These are phyloP conservation scores for Coemansia sp. DNA, from an alignment of 192 early-diverging fungal genomes.

Conservation along the genomic window DNA sequence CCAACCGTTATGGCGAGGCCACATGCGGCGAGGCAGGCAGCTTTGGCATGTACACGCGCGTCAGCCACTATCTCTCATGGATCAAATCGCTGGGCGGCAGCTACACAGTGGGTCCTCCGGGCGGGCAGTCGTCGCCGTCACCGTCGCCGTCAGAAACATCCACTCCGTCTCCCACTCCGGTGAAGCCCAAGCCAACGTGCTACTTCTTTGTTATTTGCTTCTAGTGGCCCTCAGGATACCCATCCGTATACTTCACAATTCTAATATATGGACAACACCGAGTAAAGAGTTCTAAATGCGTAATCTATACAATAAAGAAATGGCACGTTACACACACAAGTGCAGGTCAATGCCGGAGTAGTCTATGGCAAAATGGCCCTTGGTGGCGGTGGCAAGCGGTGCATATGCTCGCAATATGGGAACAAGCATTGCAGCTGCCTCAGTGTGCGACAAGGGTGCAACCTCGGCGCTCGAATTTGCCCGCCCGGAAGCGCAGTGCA, in stretches of 20 bases:
- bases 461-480: neutral
- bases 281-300: no score
- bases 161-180: neutral
- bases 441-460: constrained; percentile 11
- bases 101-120: constrained; percentile 3
- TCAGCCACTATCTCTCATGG: constrained; percentile 28
- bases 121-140: neutral
- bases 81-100: constrained; percentile 22
- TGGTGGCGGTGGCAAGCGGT: constrained; percentile 7
- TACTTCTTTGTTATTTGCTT: constrained; percentile 34
- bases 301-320: neutral
- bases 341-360: constrained; percentile 33
- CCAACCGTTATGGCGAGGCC: constrained; percentile 12
- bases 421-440: constrained; percentile 25
- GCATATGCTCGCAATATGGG: constrained; percentile 34
- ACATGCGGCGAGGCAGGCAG: constrained; percentile 45
- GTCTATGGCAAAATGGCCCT: constrained; percentile 8
- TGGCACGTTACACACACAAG: constrained; percentile 26
- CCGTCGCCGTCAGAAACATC: neutral
- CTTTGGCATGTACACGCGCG: constrained; percentile 46
- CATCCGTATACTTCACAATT: neutral
- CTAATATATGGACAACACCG: no score
- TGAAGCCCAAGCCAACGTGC: constrained; percentile 9
- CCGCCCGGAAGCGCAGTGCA: constrained; percentile 40
- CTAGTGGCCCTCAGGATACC: neutral